These are phyloP conservation scores for Fusarium gaditjirri DNA, from an alignment of 2,329 filamentous ascomycete species.

Conservation along the genomic window DNA sequence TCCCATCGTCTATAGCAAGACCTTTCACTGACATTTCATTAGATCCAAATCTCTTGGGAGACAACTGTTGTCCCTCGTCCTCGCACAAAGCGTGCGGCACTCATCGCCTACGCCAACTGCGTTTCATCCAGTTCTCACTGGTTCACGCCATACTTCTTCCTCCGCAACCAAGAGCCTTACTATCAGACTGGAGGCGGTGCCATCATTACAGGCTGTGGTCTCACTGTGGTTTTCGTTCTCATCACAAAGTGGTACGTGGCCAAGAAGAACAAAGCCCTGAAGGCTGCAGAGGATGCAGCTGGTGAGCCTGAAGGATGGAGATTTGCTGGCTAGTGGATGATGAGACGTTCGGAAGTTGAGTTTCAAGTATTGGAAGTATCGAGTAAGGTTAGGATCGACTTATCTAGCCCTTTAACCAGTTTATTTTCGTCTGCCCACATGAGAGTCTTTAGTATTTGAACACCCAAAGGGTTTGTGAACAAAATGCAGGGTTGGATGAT, in stretches of 20 bases:
- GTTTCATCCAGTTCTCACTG: constrained; percentile 54
- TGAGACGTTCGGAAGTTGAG: rapidly evolving
- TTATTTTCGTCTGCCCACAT: no score
- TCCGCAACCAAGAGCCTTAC: constrained; percentile 45
- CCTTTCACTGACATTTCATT: rapidly evolving
- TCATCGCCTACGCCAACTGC: constrained; percentile 56
- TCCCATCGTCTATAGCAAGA: rapidly evolving
- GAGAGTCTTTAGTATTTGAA: not conserved
- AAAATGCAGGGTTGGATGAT: no score
- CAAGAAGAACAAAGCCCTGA: constrained; percentile 42
- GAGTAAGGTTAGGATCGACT: rapidly evolving
- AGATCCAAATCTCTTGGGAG: constrained; percentile 54
- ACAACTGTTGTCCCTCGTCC: constrained; percentile 54
- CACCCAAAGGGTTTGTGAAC: not conserved
- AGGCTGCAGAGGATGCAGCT: constrained; percentile 27
- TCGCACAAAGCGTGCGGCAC: constrained; percentile 53
- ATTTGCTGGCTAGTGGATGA: not conserved
- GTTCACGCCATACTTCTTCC: constrained; percentile 55
- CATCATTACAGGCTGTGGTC: constrained; percentile 43
- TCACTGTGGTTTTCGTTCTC: constrained; percentile 30
- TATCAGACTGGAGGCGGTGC: constrained; percentile 46
- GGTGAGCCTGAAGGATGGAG: constrained; percentile 29
- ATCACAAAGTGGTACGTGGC: constrained; percentile 37
- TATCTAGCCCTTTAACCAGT: rapidly evolving
- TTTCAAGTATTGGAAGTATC: rapidly evolving